Conservation (phyloP, 2,329 filamentous ascomycete species). For the Paracoccidioides brasiliensis region DNA sequence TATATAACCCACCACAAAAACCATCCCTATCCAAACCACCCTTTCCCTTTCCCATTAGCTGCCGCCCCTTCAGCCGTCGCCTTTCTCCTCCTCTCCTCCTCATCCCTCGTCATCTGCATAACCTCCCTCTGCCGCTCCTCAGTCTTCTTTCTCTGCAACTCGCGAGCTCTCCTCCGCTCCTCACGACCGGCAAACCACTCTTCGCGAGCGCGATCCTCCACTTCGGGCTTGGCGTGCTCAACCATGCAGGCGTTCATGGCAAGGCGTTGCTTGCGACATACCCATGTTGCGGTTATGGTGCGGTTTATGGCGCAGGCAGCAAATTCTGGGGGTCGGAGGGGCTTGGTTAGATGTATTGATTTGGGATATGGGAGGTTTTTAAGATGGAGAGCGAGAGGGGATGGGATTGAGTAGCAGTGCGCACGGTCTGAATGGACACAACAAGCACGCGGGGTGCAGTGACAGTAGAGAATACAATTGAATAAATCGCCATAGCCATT, state of each 20-base stretch:
- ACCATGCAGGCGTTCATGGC: conserved; percentile 94
- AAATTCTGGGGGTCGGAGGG: conserved; percentile 50
- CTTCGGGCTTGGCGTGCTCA: conserved; percentile 64
- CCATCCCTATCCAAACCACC: conserved; percentile 8
- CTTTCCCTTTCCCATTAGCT: conserved; percentile 12
- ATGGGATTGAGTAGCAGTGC: background rate
- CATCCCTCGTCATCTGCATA: conserved; percentile 29
- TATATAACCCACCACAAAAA: background rate
- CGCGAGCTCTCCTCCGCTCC: conserved; percentile 54
- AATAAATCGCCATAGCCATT: too few relatives aligned
- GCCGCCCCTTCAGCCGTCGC: conserved; percentile 2
- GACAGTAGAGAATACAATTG: too few relatives aligned
- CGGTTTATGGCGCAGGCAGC: conserved; percentile 77
- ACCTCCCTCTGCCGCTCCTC: conserved; percentile 30
- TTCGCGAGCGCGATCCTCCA: conserved; percentile 76
- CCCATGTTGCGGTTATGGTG: conserved; percentile 77
- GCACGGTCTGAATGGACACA: too few relatives aligned
- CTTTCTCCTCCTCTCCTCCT: conserved; percentile 15
- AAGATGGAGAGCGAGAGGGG: background rate
- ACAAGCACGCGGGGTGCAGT: too few relatives aligned
- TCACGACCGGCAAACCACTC: conserved; percentile 80
- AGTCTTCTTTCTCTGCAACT: conserved; percentile 42
- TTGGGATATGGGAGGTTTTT: background rate
- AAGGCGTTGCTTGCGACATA: conserved; percentile 65
- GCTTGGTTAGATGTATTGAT: conserved; percentile 1